Base-by-base conservation (phyloP, 164 flowering plant species). In the Magnolia changhungtana region DNA sequence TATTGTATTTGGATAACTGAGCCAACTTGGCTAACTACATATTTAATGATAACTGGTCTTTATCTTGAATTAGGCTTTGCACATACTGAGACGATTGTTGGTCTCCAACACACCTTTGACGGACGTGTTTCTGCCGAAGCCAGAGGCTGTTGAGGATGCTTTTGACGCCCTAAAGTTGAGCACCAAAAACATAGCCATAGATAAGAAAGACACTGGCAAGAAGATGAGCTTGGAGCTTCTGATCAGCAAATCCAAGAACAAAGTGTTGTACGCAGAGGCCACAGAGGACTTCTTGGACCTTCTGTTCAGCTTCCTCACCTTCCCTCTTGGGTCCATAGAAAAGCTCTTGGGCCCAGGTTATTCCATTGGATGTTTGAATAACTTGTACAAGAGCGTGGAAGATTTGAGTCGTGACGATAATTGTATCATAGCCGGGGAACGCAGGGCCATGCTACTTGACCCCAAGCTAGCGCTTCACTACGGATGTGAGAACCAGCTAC, bases 251-350 rank as follows among this genome's bases (percentile, higher is more conserved):
- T 50, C 63, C 19, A 37, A 11, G 6, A 23, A 29, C 64, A 67
- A 27, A 18, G 64, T 37, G 8, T 27, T 75, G 23, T 67, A n/a
- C 19, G 72, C 77, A 67, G 72, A 75, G 27, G 77, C 27, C 7
- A 23, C 24, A 8, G 75, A 77, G 23, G 75, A 77, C 50, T 80
- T 82, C n/a, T 59, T 78, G 0, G 76, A 82, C 31, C 72, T 82
- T 23, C 75, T 82, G 0, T 73, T 77, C 18, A 77, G 80, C 78
- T 75, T 82, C 69, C 75, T 77, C 45, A 75, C 72, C 8, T 67
- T 75, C 18, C 80, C 82, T 1, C 45, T 83, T 2, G 82, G 82
- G 0, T 65, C 75, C 4, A 18, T 75, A 1, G 59, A 37, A 11
- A 37, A 75, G 8, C 72, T 75, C 24, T 31, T 77, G 18, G 71